Base-by-base conservation (phyloP, 2,329 filamentous ascomycete species). In the Endothia cerciana region DNA sequence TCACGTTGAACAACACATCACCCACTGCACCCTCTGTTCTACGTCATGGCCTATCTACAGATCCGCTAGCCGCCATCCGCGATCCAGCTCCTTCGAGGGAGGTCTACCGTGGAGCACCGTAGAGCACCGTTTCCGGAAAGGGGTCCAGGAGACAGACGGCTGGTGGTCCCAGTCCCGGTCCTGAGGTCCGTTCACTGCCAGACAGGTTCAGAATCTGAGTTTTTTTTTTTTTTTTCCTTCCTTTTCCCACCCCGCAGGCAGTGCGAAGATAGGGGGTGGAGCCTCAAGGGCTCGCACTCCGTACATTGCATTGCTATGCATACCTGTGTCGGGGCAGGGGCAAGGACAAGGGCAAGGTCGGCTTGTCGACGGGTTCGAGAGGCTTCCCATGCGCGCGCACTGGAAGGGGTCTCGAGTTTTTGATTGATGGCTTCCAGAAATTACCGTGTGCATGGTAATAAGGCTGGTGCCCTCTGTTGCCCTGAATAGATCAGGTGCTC, bases 261-360 rank as follows among this genome's bases (percentile, higher is more conserved):
- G n/a, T 58, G 55, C 55, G n/a, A n/a, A 58, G 36, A 58, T 58
- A 58, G 55, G 55, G 55, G 55, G 55, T 58, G 55, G 55, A 40
- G 55, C 55, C 17, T 38, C 7, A 36, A 41, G 36, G 55, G n/a
- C n/a, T 58, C n/a, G 55, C 41, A 58, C n/a, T 40, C 38, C 15
- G 36, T 40, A 40, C 22, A 40, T 36, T 15, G 15, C 10, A 58
- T 58, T 11, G n/a, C 55, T 40, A 40, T 38, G n/a, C n/a, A 58
- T 15, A 22, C 30, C 25, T 38, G 33, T 40, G 55, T 58, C 25
- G 25, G 5, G 13, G n/a, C 55, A 25, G 55, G 53, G 53, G 30
- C 53, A 38, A 40, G 53, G n/a, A n/a, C n/a, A n/a, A n/a, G n/a
- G 33, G 33, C 33, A 36, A 10, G 33, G 55, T 41, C 36, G 10